phyloP scores from a whole-genome alignment of 805 yeast species.

The Yarrowia sp. region DNA sequence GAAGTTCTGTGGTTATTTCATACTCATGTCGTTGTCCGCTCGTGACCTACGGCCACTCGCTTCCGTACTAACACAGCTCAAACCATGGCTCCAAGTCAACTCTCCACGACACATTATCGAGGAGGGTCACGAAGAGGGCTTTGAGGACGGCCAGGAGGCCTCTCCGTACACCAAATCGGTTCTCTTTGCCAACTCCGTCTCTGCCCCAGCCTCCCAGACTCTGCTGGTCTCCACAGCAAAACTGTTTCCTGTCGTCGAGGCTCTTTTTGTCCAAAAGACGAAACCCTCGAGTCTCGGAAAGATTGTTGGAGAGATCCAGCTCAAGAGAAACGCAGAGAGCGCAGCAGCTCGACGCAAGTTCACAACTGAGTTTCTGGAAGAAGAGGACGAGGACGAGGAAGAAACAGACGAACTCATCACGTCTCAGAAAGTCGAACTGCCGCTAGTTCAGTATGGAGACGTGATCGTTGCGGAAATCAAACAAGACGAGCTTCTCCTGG shows the following conservation, averaged over 20 bases:
- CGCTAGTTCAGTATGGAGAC: neutral
- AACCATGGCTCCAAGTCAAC: conserved; percentile 46
- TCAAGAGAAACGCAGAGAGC: neutral
- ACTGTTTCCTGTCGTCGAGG: neutral
- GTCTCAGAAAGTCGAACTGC: neutral
- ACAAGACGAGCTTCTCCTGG: neutral
- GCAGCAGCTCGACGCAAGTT: neutral
- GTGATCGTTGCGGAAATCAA: neutral
- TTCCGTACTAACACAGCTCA: conserved; percentile 30
- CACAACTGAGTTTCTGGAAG: conserved; percentile 7
- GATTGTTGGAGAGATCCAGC: conserved; percentile 10
- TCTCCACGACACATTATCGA: conserved; percentile 54
- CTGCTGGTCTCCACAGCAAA: neutral
- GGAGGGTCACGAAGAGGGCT: conserved; percentile 22
- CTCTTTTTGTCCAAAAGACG: neutral
- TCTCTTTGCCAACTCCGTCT: neutral
- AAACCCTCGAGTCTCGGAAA: neutral
- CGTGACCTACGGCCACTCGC: neutral
- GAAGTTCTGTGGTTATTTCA: too few relatives aligned
- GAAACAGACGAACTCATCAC: neutral
- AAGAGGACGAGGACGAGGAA: neutral
- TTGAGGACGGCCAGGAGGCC: conserved; percentile 24
- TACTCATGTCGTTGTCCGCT: too few relatives aligned
- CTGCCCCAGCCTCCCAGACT: neutral
- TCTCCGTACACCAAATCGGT: conserved; percentile 2